phyloP scores from a whole-genome alignment of 73 alveolate species.

The Tetrahymena thermophila region DNA sequence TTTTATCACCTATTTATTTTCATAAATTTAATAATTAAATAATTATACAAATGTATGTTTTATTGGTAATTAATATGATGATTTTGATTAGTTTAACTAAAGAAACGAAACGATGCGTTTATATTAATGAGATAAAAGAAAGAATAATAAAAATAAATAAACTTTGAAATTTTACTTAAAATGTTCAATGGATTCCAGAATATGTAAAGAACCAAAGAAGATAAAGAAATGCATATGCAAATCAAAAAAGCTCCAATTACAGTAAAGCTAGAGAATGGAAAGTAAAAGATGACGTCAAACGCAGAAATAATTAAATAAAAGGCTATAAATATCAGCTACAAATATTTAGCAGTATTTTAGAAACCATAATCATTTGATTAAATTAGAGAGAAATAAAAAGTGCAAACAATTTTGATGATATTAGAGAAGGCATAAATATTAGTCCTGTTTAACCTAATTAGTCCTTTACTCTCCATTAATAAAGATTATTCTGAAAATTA shows the following conservation, averaged over 20 bases:
- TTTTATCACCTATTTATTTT: not conserved
- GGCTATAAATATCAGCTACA: not conserved
- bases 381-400: not conserved
- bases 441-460: not conserved
- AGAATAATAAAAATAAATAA: too few species aligned
- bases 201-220: not conserved
- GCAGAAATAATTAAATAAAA: not conserved
- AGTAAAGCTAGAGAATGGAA: not conserved
- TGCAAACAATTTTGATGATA: not conserved
- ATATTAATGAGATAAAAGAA: too few species aligned
- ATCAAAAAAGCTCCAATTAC: not conserved
- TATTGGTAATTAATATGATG: too few species aligned
- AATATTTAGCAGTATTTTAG: not conserved
- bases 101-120: too few species aligned
- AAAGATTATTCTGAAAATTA: not conserved
- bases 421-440: not conserved
- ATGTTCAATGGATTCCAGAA: not conserved
- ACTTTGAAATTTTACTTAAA: not conserved
- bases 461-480: not conserved
- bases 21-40: too few species aligned
- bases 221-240: not conserved
- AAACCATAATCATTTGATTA: not conserved
- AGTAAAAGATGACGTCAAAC: not conserved
- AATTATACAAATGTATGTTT: too few species aligned
- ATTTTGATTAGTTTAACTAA: too few species aligned